Evolutionary conservation across 2,329 filamentous ascomycete species (phyloP).

Genomic region (Fusarium protoensiforme): DNA sequence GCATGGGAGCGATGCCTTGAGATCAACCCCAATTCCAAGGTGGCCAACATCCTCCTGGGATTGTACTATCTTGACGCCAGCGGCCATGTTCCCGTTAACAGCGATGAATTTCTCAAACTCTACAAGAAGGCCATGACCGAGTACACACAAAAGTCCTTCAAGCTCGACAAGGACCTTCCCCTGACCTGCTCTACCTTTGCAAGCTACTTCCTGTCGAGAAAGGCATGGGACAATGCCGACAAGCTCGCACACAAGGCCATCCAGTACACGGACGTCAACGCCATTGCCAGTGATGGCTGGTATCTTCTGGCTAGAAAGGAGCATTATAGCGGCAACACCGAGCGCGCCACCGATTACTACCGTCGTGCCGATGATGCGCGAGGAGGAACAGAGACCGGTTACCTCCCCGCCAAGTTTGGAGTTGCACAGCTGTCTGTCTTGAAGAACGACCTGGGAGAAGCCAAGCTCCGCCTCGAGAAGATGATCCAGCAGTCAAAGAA

Average conservation of each 20-base stretch:
- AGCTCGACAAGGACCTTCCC: slow-evolving; percentile 90
- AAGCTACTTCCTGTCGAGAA: slow-evolving; percentile 87
- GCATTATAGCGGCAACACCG: slow-evolving; percentile 81
- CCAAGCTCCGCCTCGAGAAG: slow-evolving; percentile 93
- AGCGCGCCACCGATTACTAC: slow-evolving; percentile 87
- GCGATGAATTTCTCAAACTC: slow-evolving; percentile 83
- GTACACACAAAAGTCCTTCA: slow-evolving; percentile 94
- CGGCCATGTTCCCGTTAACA: slow-evolving; percentile 82
- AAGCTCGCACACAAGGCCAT: slow-evolving; percentile 92
- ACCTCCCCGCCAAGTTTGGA: slow-evolving; percentile 94
- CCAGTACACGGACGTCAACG: slow-evolving; percentile 94
- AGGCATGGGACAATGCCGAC: slow-evolving; percentile 83
- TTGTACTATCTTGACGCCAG: slow-evolving; percentile 91
- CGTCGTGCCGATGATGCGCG: slow-evolving; percentile 90
- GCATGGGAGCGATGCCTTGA: slow-evolving; percentile 92
- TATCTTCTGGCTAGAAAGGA: slow-evolving; percentile 93
- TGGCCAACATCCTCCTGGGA: slow-evolving; percentile 89
- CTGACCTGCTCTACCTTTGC: slow-evolving; percentile 92
- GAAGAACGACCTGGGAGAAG: slow-evolving; percentile 86
- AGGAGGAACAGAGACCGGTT: slow-evolving; percentile 90
- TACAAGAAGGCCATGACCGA: slow-evolving; percentile 96
- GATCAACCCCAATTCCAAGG: slow-evolving; percentile 84
- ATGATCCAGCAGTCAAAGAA: slow-evolving; percentile 87
- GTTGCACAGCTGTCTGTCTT: slow-evolving; percentile 88
- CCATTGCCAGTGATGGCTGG: slow-evolving; percentile 97